These are phyloP conservation scores for Endothia cerciana DNA, from an alignment of 2,329 filamentous ascomycete genomes.

Conservation along the genomic window DNA sequence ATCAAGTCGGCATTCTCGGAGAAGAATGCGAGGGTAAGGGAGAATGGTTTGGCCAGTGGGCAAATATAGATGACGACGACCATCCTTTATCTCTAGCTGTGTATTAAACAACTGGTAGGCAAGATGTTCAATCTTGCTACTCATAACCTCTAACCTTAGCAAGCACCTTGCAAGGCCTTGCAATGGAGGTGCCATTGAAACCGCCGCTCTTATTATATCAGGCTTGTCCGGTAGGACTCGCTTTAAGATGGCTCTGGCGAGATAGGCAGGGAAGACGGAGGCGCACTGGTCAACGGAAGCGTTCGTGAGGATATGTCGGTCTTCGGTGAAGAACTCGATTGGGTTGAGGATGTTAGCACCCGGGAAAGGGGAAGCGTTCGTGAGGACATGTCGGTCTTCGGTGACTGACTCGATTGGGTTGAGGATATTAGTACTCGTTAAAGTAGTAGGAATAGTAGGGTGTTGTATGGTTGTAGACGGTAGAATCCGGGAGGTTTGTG, in stretches of 20 bases:
- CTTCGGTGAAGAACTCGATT: not conserved
- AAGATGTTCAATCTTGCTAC: not conserved
- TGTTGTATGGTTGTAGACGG: not conserved
- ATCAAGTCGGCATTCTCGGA: conserved; percentile 6
- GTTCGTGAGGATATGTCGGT: not conserved
- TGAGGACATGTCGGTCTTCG: conserved; percentile 4
- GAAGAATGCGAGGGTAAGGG: not conserved
- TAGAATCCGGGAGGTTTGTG: not conserved
- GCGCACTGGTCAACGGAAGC: not conserved
- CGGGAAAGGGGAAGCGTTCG: not conserved
- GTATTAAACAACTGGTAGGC: not conserved
- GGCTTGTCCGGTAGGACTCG: not conserved
- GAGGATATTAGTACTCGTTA: not conserved
- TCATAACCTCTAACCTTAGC: not conserved
- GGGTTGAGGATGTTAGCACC: not conserved
- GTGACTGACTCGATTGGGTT: not conserved
- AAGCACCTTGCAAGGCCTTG: not conserved
- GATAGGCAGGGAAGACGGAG: not conserved
- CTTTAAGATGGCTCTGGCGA: not conserved
- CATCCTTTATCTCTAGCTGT: conserved; percentile 5
- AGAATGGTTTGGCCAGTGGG: conserved; percentile 1
- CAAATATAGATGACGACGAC: conserved; percentile 8
- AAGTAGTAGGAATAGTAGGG: not conserved
- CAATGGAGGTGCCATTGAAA: not conserved
- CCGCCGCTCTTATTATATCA: not conserved